A percentile compares a stretch with the other conserved stretches of the same genome.
These are phyloP conservation scores for Sarocladiaceae sp. DNA, from an alignment of 2,329 filamentous ascomycete species.

Conservation along the genomic window DNA sequence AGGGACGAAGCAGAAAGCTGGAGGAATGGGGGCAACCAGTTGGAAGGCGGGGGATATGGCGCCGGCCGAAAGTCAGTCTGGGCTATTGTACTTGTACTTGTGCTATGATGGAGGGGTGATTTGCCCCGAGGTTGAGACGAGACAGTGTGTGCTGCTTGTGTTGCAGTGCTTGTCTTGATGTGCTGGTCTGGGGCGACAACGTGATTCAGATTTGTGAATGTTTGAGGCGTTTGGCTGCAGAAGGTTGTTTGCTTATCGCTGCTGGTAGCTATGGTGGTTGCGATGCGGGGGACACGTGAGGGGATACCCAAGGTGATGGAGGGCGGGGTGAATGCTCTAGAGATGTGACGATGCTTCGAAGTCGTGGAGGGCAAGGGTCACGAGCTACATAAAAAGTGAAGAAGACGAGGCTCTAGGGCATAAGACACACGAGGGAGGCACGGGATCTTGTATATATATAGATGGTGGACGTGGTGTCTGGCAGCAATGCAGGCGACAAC, in stretches of 20 bases:
- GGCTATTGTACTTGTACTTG: not conserved
- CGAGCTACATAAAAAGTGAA: not conserved
- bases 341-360: too few relatives aligned
- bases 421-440: not conserved
- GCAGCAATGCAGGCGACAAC: not conserved
- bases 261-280: not conserved
- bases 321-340: constrained; percentile 4
- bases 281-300: constrained; percentile 8
- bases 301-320: constrained; percentile 7
- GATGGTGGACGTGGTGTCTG: not conserved
- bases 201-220: too few relatives aligned
- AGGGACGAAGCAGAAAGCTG: not conserved
- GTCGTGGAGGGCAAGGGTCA: too few relatives aligned
- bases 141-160: not conserved
- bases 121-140: constrained; percentile 1
- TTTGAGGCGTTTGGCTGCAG: too few relatives aligned
- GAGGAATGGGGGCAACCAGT: not conserved
- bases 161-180: not conserved
- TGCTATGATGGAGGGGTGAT: not conserved
- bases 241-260: not conserved
- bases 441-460: constrained; percentile 4
- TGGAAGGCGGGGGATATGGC: not conserved
- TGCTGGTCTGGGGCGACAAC: too few relatives aligned
- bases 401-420: not conserved
- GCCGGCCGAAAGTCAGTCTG: constrained; percentile 5